Conservation (phyloP, 441 rosid genomes). For the Sinapis alba region DNA sequence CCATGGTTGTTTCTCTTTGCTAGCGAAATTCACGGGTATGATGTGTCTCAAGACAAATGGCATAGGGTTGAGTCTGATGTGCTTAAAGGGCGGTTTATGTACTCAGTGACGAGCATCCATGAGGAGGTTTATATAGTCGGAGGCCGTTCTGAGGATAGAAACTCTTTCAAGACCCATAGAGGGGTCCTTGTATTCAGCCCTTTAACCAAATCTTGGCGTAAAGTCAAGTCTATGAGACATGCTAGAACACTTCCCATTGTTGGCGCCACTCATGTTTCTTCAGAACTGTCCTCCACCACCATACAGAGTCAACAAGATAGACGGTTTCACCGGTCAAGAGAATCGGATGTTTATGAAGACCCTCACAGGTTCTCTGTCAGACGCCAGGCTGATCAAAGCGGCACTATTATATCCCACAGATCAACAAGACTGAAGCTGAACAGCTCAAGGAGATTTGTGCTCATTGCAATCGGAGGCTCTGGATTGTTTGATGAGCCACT, state of each 20-base stretch:
- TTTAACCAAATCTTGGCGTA: conserved; percentile 80
- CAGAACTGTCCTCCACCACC: conserved; percentile 53
- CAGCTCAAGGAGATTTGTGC: conserved; percentile 59
- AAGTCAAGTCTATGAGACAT: conserved; percentile 78
- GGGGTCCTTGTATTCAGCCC: conserved; percentile 81
- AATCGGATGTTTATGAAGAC: conserved; percentile 88
- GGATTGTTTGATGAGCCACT: conserved; percentile 88
- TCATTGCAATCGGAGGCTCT: conserved; percentile 82
- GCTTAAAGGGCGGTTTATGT: conserved; percentile 86
- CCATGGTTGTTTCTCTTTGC: conserved; percentile 97
- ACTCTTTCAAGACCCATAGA: conserved; percentile 86
- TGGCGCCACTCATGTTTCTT: conserved; percentile 72
- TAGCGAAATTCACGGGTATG: conserved; percentile 77
- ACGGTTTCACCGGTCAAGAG: conserved; percentile 70
- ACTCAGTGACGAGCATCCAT: conserved; percentile 68
- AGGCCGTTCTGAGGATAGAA: conserved; percentile 86
- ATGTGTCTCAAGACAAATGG: conserved; percentile 80
- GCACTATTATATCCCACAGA: conserved; percentile 52
- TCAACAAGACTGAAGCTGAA: conserved; percentile 62
- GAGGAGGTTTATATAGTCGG: conserved; percentile 86
- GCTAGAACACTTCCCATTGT: conserved; percentile 87
- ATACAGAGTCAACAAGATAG: conserved; percentile 60
- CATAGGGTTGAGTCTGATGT: conserved; percentile 69
- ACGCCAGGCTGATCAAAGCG: conserved; percentile 66
- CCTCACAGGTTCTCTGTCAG: conserved; percentile 90